A percentile compares a stretch with the other conserved stretches of the same genome.
These are phyloP conservation scores for Pythium brassicae DNA, from an alignment of 352 stramenopile genomes.

Conservation along the genomic window DNA sequence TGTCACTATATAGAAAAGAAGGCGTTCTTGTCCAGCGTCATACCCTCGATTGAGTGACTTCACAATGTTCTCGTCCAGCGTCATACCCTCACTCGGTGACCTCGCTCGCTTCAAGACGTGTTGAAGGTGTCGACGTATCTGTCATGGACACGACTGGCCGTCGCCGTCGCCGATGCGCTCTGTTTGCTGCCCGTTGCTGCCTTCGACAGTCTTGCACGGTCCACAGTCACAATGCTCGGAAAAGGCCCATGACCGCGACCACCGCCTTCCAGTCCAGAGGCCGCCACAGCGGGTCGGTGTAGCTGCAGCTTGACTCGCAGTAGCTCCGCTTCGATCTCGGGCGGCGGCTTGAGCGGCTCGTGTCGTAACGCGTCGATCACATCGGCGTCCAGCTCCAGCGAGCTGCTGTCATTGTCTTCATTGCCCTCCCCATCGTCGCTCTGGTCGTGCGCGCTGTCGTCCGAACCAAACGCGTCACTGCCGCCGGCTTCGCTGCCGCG, in stretches of 20 bases:
- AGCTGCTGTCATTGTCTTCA: constrained; percentile 2
- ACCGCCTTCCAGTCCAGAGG: not conserved
- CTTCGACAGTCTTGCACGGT: constrained; percentile 1
- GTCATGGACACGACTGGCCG: constrained; percentile 17
- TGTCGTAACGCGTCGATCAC: constrained; percentile 11
- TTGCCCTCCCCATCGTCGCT: constrained; percentile 4
- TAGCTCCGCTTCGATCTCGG: constrained; percentile 40
- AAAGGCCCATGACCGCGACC: not conserved
- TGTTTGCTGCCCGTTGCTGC: not conserved
- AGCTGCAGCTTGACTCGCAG: constrained; percentile 24
- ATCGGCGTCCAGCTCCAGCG: constrained; percentile 5
- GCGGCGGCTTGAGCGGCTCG: constrained; percentile 30
- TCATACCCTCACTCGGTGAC: not conserved
- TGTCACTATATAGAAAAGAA: too few relatives aligned
- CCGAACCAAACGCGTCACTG: constrained; percentile 9
- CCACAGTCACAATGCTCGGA: constrained; percentile 7
- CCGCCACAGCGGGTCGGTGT: constrained; percentile 16
- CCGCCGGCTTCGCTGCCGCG: constrained; percentile 12
- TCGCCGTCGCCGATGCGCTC: constrained; percentile 14
- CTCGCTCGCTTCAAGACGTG: too few relatives aligned
- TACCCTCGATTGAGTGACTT: too few relatives aligned
- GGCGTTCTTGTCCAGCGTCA: too few relatives aligned
- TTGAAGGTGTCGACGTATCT: constrained; percentile 50
- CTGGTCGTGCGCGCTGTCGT: not conserved
- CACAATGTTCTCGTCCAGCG: too few relatives aligned